Evolutionary conservation across 2,329 filamentous ascomycete species (phyloP).

Genomic region (Scorias spongiosa): DNA sequence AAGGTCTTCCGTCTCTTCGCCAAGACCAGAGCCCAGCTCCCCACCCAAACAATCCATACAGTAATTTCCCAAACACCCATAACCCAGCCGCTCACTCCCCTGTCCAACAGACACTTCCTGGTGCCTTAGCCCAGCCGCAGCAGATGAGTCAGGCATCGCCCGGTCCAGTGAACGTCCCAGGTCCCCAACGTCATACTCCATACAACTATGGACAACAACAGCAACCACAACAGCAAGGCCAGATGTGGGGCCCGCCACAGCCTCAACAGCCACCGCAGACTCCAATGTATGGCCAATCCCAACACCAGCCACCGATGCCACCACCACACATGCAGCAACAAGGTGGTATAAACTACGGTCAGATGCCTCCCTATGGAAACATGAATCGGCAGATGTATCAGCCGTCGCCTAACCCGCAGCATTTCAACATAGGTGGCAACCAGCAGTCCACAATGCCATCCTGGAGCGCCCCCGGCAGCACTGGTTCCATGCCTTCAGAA

Average conservation of each 20-base stretch:
- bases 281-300: constrained; percentile 30
- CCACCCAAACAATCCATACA: constrained; percentile 45
- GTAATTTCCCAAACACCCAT: constrained; percentile 55
- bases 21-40: constrained; percentile 36
- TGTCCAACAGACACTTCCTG: constrained; percentile 49
- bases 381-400: constrained; percentile 37
- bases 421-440: constrained; percentile 23
- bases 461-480: constrained; percentile 30
- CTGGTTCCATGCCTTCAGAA: constrained; percentile 25
- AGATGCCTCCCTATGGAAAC: constrained; percentile 29
- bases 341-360: constrained; percentile 27
- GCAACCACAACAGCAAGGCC: constrained; percentile 34
- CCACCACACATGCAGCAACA: constrained; percentile 34
- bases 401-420: constrained; percentile 27
- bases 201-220: constrained; percentile 31
- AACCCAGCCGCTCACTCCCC: constrained; percentile 54
- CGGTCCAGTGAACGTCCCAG: constrained; percentile 21
- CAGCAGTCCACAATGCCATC: constrained; percentile 36
- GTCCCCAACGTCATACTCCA: constrained; percentile 26
- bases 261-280: constrained; percentile 31
- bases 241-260: constrained; percentile 24
- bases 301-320: constrained; percentile 35
- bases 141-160: constrained; percentile 53
- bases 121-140: constrained; percentile 31
- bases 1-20: constrained; percentile 40